These are phyloP conservation scores for Pseudogymnoascus sp. DNA, from an alignment of 2,329 filamentous ascomycete species.

Conservation along the genomic window DNA sequence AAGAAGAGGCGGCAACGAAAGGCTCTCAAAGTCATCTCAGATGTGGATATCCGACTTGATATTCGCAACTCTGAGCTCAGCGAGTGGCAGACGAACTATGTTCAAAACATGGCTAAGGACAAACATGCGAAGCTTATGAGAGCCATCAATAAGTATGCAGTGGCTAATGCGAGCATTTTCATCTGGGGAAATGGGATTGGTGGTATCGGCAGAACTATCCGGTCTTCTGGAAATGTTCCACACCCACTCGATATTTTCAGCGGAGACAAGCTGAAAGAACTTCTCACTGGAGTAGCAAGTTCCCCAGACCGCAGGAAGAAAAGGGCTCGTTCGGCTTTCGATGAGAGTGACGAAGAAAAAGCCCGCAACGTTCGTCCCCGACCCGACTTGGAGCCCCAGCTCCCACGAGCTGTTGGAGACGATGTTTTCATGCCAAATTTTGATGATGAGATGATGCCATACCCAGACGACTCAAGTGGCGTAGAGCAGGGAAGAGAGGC, in stretches of 20 bases:
- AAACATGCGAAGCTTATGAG: slow-evolving; percentile 36
- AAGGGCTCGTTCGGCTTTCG: slow-evolving; percentile 1
- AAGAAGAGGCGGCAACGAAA: slow-evolving; percentile 29
- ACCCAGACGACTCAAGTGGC: slow-evolving; percentile 26
- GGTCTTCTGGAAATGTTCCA: slow-evolving; percentile 24
- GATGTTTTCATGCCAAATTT: slow-evolving; percentile 34
- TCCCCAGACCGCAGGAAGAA: not conserved
- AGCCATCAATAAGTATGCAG: slow-evolving; percentile 40
- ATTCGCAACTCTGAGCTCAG: slow-evolving; percentile 48
- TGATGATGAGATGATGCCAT: slow-evolving; percentile 23
- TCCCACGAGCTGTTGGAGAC: slow-evolving; percentile 26
- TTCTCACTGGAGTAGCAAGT: slow-evolving; percentile 15
- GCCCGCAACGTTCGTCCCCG: slow-evolving; percentile 31
- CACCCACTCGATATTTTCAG: slow-evolving; percentile 51
- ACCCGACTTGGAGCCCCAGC: slow-evolving; percentile 27
- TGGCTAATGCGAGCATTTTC: slow-evolving; percentile 55
- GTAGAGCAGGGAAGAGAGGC: slow-evolving; percentile 66
- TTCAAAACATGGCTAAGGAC: slow-evolving; percentile 49
- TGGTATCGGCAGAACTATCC: slow-evolving; percentile 41
- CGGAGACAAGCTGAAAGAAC: slow-evolving; percentile 44
- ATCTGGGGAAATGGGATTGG: slow-evolving; percentile 50
- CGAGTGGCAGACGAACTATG: slow-evolving; percentile 51
- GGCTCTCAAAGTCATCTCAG: slow-evolving; percentile 25
- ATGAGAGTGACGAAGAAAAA: slow-evolving; percentile 21
- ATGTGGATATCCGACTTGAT: slow-evolving; percentile 43